Evolutionary conservation across 78 protist species (phyloP).

Genomic region (Pelomyxa schiedti): DNA sequence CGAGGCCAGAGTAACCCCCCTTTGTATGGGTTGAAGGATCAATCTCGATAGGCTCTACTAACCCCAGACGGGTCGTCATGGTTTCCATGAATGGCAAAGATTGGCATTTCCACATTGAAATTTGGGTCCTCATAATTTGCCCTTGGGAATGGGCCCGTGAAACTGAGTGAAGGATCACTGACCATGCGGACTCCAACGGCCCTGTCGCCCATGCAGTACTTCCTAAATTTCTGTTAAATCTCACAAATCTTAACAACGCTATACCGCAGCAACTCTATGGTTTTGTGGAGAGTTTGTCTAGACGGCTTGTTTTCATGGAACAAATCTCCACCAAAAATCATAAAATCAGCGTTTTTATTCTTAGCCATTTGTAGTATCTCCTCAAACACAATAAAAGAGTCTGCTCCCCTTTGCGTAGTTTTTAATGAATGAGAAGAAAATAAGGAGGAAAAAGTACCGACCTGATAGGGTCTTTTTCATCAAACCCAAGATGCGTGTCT

Average conservation of each 20-base stretch:
- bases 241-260: too few species aligned
- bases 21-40: neutral
- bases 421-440: too few species aligned
- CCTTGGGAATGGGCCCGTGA: neutral
- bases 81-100: slow-evolving; percentile 96
- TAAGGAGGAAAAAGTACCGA: too few species aligned
- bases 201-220: slow-evolving; percentile 69
- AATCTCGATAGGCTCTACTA: neutral
- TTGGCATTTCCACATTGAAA: slow-evolving; percentile 85
- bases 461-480: slow-evolving; percentile 79
- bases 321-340: slow-evolving; percentile 94
- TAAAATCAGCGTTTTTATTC: slow-evolving; percentile 69
- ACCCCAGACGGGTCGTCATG: slow-evolving; percentile 98
- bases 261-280: slow-evolving; percentile 74
- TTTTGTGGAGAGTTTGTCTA: slow-evolving; percentile 42
- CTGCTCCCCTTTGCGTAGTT: slow-evolving; percentile 79
- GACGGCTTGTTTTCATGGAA: slow-evolving; percentile 97
- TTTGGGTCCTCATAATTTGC: slow-evolving; percentile 92
- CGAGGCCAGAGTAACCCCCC: slow-evolving; percentile 58
- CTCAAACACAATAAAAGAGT: slow-evolving; percentile 85
- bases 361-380: slow-evolving; percentile 79
- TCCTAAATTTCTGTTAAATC: too few species aligned
- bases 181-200: slow-evolving; percentile 34
- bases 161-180: slow-evolving; percentile 37
- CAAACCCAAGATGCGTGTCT: slow-evolving; percentile 91